A percentile compares a stretch with the other conserved stretches of the same genome.
Evolutionary conservation across 768 basidiomycete genomes (phyloP).

Genomic region (Rhizopogon salebrosus): DNA sequence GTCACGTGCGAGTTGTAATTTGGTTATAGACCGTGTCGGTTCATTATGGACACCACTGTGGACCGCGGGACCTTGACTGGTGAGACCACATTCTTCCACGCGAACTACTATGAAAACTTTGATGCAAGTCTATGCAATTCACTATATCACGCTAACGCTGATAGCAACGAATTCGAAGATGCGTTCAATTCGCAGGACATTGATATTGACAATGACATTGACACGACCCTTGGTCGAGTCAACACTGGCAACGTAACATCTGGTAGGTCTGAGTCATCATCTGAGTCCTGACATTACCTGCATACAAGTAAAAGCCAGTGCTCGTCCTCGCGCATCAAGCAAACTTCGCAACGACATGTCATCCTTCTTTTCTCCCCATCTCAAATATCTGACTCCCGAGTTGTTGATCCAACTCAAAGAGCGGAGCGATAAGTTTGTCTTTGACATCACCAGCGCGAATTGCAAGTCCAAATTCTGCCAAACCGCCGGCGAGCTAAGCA

Average conservation of each 20-base stretch:
- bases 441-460: not conserved
- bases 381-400: slow-evolving; percentile 8
- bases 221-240: too few species aligned
- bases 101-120: too few species aligned
- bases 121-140: too few species aligned
- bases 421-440: slow-evolving; percentile 1
- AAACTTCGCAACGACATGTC: not conserved
- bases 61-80: not conserved
- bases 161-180: too few species aligned
- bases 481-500: not conserved
- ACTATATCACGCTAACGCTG: too few species aligned
- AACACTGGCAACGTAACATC: too few species aligned
- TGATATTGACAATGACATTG: too few species aligned
- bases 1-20: slow-evolving; percentile 28
- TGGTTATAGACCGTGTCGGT: slow-evolving; percentile 3
- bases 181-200: too few species aligned
- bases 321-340: too few species aligned
- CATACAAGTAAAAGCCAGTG: not conserved
- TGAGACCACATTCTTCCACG: too few species aligned
- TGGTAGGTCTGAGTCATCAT: too few species aligned
- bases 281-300: too few species aligned
- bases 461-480: not conserved
- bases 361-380: slow-evolving; percentile 9
- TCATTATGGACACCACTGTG: not conserved
- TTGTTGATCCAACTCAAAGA: slow-evolving; percentile 13